Base-by-base conservation (phyloP, 768 basidiomycete species). In the Holtermannia corniformis region DNA sequence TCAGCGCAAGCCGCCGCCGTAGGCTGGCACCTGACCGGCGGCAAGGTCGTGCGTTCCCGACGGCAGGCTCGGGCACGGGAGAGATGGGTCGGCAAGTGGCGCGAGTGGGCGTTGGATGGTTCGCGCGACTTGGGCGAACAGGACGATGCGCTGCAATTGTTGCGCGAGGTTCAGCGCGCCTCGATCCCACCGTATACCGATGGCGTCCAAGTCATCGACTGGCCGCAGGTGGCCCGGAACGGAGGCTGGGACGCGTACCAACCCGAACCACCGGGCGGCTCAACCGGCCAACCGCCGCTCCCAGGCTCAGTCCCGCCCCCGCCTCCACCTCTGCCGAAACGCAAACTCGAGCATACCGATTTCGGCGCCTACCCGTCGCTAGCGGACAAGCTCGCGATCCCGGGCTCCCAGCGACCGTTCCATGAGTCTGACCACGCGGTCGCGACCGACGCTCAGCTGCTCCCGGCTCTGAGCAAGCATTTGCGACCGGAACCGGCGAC, bases 11-110 rank as follows among this genome's bases (percentile, higher is more conserved):
- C 66, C 11, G 44, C 58, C 2, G 62, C 66, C 2, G 65, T 72
- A 4, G 71, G 67, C 11, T 72, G 61, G 61, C 63, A 65, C 37
- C 21, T 64, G 21, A 67, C 60, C 12, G 71, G 71, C 7, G 71
- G 71, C 1, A 61, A 57, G 44, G 44, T 62, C 20, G 50, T 64
- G 3, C 60, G 65, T 19, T 52, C 62, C 10, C 63, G 63, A 40
- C 58, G 64, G 20, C 48, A 67, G n/a, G 54, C 65, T 0, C 43
- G 67, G 20, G 60, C 57, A 14, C 47, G 67, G 24, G 71, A 72
- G 49, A 65, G 61, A 32, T 72, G 70, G 52, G 48, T 45, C 40
- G 71, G 71, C 5, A 64, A 65, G 55, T 72, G 71, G 71, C 43
- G 71, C 50, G 60, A 70, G 37, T 68, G 65, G 62, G 60, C 61